Base-by-base conservation (phyloP, 2,329 filamentous ascomycete species). In the Pseudogymnoascus sp. region DNA sequence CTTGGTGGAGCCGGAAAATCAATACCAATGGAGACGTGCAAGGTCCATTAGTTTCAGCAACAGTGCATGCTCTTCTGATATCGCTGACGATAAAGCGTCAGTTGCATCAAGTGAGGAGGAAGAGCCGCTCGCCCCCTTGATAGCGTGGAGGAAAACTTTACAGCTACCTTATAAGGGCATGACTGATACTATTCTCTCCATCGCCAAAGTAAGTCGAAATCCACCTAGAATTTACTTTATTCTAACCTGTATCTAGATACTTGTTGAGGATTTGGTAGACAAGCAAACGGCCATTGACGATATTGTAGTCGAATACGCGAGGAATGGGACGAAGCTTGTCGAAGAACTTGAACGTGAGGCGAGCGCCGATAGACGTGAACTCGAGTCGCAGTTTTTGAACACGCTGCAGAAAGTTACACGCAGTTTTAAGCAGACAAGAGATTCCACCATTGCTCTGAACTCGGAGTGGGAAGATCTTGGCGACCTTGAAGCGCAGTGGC, bases 231-330 rank as follows among this genome's bases (percentile, higher is more conserved):
- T n/a, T 8, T 18, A 35, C 14, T 35, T 3, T 40, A n/a, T 58
- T 25, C 69, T 73, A 62, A 73, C 41, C 60, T 18, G 21, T 11
- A n/a, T 9, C 5, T 28, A 73, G 71, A 70, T 72, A 43, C 61
- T 73, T 40, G 67, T 73, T 16, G 67, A 71, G 28, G 64, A 67
- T 25, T 61, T 74, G 9, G 52, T 66, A 3, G 59, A 66, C 5
- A 68, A 72, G 62, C 71, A 74, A 61, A 69, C 71, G 61, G 65
- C 62, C 6, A 69, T 72, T 62, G 66, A 60, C 5, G 63, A 71
- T 12, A 59, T 73, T 12, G 66, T 70, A 4, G 55, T 65, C 5
- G 68, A 73, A 58, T 74, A 73, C 60, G 45, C 67, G 28, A 65
- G 69, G 21, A 71, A 71, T 25, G 70, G 70, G 5, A 61, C 33